Conservation (phyloP, 2,329 filamentous ascomycete genomes). For the Clarireedia hainanense region DNA sequence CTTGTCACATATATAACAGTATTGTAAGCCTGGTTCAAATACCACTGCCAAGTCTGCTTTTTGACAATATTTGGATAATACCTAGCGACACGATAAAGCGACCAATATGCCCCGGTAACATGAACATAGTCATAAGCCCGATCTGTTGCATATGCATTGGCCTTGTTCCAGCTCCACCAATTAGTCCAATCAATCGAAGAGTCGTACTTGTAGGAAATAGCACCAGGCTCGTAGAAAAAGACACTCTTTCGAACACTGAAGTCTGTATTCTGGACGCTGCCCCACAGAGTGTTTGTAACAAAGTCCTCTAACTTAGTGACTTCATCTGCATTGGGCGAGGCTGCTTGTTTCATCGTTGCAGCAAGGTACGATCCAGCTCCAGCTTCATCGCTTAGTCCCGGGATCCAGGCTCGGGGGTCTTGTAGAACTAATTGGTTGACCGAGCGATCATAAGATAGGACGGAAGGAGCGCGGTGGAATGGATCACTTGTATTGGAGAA, state of each 20-base stretch:
- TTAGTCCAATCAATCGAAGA: slow-evolving; percentile 38
- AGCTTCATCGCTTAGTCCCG: slow-evolving; percentile 52
- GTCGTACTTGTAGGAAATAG: slow-evolving; percentile 38
- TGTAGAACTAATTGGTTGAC: slow-evolving; percentile 36
- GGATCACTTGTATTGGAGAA: slow-evolving; percentile 44
- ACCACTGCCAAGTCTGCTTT: slow-evolving; percentile 43
- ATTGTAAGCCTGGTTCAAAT: slow-evolving; percentile 44
- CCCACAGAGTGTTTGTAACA: slow-evolving; percentile 42
- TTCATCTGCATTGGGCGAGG: slow-evolving; percentile 41
- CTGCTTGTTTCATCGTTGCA: slow-evolving; percentile 45
- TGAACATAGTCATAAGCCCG: slow-evolving; percentile 55
- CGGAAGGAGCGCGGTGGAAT: slow-evolving; percentile 45
- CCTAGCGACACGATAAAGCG: slow-evolving; percentile 46
- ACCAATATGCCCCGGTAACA: slow-evolving; percentile 47
- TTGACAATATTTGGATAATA: slow-evolving; percentile 38
- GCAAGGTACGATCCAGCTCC: slow-evolving; percentile 50
- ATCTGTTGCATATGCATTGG: slow-evolving; percentile 37
- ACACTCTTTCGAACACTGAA: slow-evolving; percentile 46
- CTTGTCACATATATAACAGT: slow-evolving; percentile 37
- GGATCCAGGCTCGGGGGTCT: slow-evolving; percentile 47
- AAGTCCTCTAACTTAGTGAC: slow-evolving; percentile 47
- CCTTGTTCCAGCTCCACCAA: slow-evolving; percentile 45
- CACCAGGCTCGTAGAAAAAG: slow-evolving; percentile 47
- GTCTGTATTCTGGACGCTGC: slow-evolving; percentile 38
- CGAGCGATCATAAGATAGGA: slow-evolving; percentile 50